Evolutionary conservation across 2,329 filamentous ascomycete genomes (phyloP), one percentile per base, ranked within the genome.

Genomic region (Penicillium sp.): DNA sequence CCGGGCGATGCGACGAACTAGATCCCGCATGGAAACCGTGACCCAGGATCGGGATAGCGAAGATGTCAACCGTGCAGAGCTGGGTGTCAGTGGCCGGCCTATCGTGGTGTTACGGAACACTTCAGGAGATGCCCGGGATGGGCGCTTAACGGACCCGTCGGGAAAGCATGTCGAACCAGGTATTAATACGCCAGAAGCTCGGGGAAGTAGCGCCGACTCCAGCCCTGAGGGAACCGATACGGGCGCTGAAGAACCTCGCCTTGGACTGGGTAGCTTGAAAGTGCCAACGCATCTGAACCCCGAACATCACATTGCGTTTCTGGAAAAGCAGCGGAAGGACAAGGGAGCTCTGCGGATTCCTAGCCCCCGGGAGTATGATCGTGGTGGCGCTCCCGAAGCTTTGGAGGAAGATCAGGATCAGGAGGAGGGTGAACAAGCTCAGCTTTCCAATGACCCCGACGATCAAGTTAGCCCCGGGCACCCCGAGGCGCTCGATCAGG

Each of bases 351-450:
- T 97, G 36, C 86, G 89, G 34, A 97, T 99, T 60, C 93, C 93
- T 0, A 91, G 91, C 16, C 93, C 93, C 1, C 79, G 91, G 60
- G 93, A 97, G 64, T 91, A 87, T 41, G 93, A 99, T 61, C 82
- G 83, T 42, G 93, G 92, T 22, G 79, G 89, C 53, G 76, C 84
- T 9, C 91, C 91, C 3, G 72, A 83, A 58, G 72, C 77, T 16
- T 65, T 88, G 12, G 75, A 77, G 8, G 73, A 76, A 30, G 69
- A 73, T 5, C 72, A 75, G 28, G 65, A 66, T 16, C 72, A 75
- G 14, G 49, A 63, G 13, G 49, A 63, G 13, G 47, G 52, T 7
- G 55, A 57, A 14, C 54, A 55, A 13, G 44, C 41, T n/a, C 57
- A 58, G 36, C 59, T 56, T 12, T 48, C 50, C 12, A 63, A 64